Evolutionary conservation across 805 yeast genomes (phyloP).

Genomic region (Hemisphaericaspora nanyangensis): DNA sequence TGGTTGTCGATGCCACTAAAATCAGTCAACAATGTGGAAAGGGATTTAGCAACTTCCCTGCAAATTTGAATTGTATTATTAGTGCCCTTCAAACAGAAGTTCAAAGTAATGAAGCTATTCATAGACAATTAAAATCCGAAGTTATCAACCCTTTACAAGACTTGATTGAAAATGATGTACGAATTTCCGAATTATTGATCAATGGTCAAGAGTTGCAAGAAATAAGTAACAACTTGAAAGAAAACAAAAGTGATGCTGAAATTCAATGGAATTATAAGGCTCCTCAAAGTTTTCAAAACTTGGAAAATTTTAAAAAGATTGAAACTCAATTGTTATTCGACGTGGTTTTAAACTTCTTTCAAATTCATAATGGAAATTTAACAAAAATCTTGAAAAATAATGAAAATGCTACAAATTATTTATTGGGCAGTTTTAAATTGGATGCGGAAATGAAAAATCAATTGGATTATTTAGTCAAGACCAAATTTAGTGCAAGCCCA

Average conservation of each 20-base stretch:
- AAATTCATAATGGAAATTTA: constrained; percentile 23
- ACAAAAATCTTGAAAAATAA: constrained; percentile 30
- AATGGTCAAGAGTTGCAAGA: constrained; percentile 42
- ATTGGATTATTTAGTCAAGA: constrained; percentile 28
- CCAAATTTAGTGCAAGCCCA: constrained; percentile 16
- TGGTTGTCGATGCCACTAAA: constrained; percentile 34
- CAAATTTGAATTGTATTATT: constrained; percentile 46
- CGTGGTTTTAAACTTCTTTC: constrained; percentile 60
- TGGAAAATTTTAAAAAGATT: constrained; percentile 65
- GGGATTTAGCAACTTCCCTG: constrained; percentile 37
- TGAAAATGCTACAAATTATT: constrained; percentile 63
- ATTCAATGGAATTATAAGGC: constrained; percentile 75
- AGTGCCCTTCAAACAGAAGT: constrained; percentile 47
- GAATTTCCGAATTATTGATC: constrained; percentile 53
- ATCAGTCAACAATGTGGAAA: constrained; percentile 17
- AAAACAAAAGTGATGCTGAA: constrained; percentile 31
- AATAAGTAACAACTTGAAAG: constrained; percentile 24
- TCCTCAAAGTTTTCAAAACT: constrained; percentile 69
- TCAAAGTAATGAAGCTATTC: constrained; percentile 47
- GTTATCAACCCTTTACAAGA: constrained; percentile 52
- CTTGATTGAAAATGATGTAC: constrained; percentile 50
- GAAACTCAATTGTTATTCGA: constrained; percentile 58
- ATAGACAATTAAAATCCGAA: constrained; percentile 47
- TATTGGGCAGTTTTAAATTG: constrained; percentile 45
- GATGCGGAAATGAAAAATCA: constrained; percentile 35